phyloP scores from a whole-genome alignment of 257 asterid genomes.

The Penstemon newberryi region DNA sequence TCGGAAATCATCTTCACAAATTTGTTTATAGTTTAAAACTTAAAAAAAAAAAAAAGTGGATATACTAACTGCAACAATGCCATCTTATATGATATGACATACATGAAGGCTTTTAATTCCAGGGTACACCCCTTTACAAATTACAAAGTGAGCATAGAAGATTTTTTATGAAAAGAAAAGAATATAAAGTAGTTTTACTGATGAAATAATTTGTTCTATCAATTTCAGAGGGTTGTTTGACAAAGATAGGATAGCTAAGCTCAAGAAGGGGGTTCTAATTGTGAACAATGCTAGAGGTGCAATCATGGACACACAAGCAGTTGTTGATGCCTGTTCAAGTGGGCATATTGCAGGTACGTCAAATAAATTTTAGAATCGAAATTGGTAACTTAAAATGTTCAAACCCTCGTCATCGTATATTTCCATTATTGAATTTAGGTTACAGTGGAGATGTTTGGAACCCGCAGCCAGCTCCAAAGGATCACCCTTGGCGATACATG shows the following conservation, averaged over 20 bases:
- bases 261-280: conserved; percentile 86
- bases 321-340: conserved; percentile 85
- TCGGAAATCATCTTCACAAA: not conserved
- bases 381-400: not conserved
- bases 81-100: not conserved
- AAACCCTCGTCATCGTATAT: no score
- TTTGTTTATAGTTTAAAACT: not conserved
- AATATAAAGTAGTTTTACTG: not conserved
- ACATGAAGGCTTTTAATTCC: not conserved
- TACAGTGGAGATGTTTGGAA: conserved; percentile 99
- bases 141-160: not conserved
- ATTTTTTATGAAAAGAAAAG: not conserved
- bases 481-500: conserved; percentile 99
- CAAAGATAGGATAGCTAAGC: conserved; percentile 80
- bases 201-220: not conserved
- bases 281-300: conserved; percentile 99
- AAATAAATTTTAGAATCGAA: not conserved
- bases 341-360: conserved; percentile 91
- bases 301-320: conserved; percentile 98
- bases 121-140: not conserved
- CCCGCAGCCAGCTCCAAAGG: conserved; percentile 99
- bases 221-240: conserved; percentile 76
- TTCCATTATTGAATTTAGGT: conserved; percentile 39
- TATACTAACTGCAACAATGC: not conserved
- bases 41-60: not conserved